Conservation (phyloP, 2,329 filamentous ascomycete genomes). For the Microcera coccophila region DNA sequence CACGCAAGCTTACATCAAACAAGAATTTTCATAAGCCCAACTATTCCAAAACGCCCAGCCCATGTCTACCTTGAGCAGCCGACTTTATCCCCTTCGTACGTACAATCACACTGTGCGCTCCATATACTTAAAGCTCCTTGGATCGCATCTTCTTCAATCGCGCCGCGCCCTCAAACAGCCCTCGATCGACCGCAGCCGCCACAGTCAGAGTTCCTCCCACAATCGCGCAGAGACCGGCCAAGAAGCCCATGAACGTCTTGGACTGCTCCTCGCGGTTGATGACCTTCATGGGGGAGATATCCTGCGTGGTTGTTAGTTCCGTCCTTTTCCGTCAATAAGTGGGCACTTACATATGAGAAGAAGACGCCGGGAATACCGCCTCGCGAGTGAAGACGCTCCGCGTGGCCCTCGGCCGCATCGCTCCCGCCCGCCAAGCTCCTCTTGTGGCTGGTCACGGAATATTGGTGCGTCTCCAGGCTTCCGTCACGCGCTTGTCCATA, state of each 20-base stretch:
- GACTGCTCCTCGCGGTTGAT: constrained; percentile 89
- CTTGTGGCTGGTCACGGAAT: constrained; percentile 96
- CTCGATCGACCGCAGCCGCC: constrained; percentile 86
- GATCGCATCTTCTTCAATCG: constrained; percentile 81
- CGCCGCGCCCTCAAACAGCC: constrained; percentile 81
- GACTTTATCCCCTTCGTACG: constrained; percentile 21
- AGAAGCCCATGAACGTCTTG: constrained; percentile 87
- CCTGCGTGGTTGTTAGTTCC: constrained; percentile 46
- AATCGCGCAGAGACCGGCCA: constrained; percentile 91
- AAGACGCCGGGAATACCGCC: constrained; percentile 97
- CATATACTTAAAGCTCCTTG: constrained; percentile 50
- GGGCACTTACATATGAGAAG: constrained; percentile 81
- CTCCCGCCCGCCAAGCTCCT: constrained; percentile 79
- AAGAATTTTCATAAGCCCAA: constrained; percentile 9
- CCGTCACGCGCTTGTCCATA: constrained; percentile 56
- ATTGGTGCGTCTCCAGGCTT: constrained; percentile 96
- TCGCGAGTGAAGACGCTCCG: constrained; percentile 82
- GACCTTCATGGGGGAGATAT: constrained; percentile 99
- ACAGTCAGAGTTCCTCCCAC: constrained; percentile 94
- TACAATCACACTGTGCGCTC: constrained; percentile 8
- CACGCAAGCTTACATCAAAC: constrained; percentile 1
- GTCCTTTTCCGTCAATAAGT: neutral
- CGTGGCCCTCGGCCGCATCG: constrained; percentile 82
- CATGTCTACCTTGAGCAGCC: constrained; percentile 18
- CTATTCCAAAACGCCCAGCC: constrained; percentile 27